Evolutionary conservation across 768 basidiomycete genomes (phyloP).

Genomic region (Mycena vitilis): DNA sequence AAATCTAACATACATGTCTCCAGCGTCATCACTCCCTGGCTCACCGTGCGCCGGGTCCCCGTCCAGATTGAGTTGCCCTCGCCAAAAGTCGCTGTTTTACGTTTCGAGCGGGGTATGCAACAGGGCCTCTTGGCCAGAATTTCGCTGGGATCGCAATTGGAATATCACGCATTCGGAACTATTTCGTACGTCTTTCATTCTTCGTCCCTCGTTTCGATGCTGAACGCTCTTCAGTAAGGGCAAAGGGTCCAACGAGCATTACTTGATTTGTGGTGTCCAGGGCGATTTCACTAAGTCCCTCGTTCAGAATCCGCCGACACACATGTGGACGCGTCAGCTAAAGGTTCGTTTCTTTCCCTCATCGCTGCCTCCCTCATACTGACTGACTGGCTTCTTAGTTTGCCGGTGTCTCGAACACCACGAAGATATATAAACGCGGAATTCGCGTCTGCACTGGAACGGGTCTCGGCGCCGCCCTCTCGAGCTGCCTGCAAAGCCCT

Average conservation of each 20-base stretch:
- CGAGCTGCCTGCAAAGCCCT: conserved; percentile 77
- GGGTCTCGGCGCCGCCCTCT: conserved; percentile 45
- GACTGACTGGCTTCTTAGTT: too few relatives aligned
- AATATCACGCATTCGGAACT: conserved; percentile 44
- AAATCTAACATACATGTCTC: conserved; percentile 5
- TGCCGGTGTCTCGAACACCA: too few relatives aligned
- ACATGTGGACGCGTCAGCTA: too few relatives aligned
- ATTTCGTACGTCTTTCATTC: conserved; percentile 68
- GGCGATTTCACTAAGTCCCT: too few relatives aligned
- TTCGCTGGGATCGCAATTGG: conserved; percentile 2
- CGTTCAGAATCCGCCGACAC: too few relatives aligned
- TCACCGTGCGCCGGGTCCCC: conserved; percentile 77
- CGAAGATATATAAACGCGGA: too few relatives aligned
- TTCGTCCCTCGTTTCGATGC: conserved; percentile 2
- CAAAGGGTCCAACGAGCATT: conserved; percentile 77
- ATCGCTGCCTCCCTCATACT: too few relatives aligned
- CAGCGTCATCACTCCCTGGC: conserved; percentile 83
- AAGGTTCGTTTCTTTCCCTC: too few relatives aligned
- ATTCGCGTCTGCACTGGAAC: too few relatives aligned
- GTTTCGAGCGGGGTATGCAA: conserved; percentile 51
- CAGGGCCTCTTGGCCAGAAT: conserved; percentile 1
- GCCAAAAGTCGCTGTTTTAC: too few relatives aligned
- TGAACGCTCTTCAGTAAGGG: conserved; percentile 65
- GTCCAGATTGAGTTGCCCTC: conserved; percentile 74
- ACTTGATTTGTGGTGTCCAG: conserved; percentile 42